Evolutionary conservation across 2,329 filamentous ascomycete genomes (phyloP).

Genomic region (Cladosporium austrohemisphaericum): DNA sequence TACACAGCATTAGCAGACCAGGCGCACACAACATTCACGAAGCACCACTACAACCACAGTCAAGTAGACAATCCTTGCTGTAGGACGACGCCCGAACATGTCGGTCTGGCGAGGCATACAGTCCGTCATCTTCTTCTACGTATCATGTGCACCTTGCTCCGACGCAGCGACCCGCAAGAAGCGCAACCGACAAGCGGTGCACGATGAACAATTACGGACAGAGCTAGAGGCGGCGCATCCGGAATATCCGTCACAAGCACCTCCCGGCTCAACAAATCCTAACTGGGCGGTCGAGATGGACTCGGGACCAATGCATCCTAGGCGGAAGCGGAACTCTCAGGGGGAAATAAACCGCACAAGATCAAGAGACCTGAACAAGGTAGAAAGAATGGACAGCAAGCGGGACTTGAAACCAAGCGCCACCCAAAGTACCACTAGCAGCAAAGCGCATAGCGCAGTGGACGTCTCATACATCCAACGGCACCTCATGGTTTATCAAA

Average conservation of each 20-base stretch:
- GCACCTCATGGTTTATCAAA: slow-evolving; percentile 52
- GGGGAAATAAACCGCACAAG: slow-evolving; percentile 15
- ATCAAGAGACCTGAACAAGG: slow-evolving; percentile 7
- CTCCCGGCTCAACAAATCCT: slow-evolving; percentile 79
- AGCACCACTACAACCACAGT: neutral
- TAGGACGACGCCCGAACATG: slow-evolving; percentile 7
- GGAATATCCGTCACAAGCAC: slow-evolving; percentile 68
- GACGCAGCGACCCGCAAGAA: slow-evolving; percentile 67
- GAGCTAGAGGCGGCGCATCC: slow-evolving; percentile 67
- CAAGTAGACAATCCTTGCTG: neutral
- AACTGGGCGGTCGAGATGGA: slow-evolving; percentile 86
- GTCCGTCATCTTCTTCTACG: slow-evolving; percentile 73
- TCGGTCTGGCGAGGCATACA: slow-evolving; percentile 56
- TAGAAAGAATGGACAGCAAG: slow-evolving; percentile 44
- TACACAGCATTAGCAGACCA: neutral
- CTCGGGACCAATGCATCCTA: slow-evolving; percentile 58
- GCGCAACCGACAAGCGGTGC: slow-evolving; percentile 66
- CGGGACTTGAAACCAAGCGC: slow-evolving; percentile 58
- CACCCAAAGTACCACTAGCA: slow-evolving; percentile 46
- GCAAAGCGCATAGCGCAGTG: slow-evolving; percentile 34
- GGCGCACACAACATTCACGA: neutral
- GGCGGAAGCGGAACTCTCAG: slow-evolving; percentile 43
- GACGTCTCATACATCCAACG: slow-evolving; percentile 19
- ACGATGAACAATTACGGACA: slow-evolving; percentile 57
- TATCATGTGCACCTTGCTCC: slow-evolving; percentile 75